A percentile compares a stretch with the other conserved stretches of the same genome.
Conservation (phyloP, 129 eudicot species). For the Saposhnikovia divaricata region DNA sequence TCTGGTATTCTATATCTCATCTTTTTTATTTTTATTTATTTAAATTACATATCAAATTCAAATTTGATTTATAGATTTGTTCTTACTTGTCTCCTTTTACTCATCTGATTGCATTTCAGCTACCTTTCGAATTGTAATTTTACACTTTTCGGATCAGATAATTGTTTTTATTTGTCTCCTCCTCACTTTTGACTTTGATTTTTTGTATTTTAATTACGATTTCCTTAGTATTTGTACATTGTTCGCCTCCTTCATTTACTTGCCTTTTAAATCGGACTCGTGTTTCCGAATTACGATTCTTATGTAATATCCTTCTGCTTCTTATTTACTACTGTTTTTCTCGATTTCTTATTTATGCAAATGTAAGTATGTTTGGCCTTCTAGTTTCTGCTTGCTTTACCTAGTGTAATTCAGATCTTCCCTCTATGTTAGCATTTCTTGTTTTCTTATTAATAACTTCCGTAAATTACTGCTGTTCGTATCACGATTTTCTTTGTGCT, state of each 20-base stretch:
- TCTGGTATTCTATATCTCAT: constrained; percentile 30
- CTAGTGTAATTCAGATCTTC: not conserved
- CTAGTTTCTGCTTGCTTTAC: not conserved
- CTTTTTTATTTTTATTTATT: not conserved
- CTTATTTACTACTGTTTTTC: too few relatives aligned
- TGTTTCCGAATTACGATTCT: too few relatives aligned
- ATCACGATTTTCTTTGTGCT: too few relatives aligned
- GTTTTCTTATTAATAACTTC: not conserved
- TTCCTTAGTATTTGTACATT: not conserved
- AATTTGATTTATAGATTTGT: constrained; percentile 3
- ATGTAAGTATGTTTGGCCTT: too few relatives aligned
- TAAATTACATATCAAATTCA: not conserved
- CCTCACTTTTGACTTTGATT: not conserved
- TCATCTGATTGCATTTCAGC: constrained; percentile 21
- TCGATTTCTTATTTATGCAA: too few relatives aligned
- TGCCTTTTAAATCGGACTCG: too few relatives aligned
- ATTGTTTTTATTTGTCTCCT: not conserved
- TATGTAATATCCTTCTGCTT: too few relatives aligned
- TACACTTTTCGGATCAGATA: constrained; percentile 28
- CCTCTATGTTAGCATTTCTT: not conserved
- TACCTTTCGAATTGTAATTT: not conserved
- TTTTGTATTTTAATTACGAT: not conserved
- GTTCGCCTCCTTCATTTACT: too few relatives aligned
- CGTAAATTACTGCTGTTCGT: too few relatives aligned
- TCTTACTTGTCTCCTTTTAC: too few relatives aligned